These are phyloP conservation scores for Oryza nivara DNA, from an alignment of 176 grass and related monocot species.

Conservation along the genomic window DNA sequence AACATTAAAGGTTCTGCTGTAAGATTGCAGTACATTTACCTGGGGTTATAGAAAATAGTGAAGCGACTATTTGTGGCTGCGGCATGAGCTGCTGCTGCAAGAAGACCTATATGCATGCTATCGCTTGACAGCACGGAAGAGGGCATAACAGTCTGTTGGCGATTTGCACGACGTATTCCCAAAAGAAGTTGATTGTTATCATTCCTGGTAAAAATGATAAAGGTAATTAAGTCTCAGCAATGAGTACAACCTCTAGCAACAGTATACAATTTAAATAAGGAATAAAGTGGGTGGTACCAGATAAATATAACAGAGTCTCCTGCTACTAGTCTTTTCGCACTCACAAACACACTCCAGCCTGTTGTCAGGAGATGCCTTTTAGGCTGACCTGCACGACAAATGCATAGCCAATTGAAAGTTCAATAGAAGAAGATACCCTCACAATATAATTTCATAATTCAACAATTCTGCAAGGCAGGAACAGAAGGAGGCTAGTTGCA, in stretches of 20 bases:
- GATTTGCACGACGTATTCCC: conserved; percentile 87
- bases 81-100: conserved; percentile 95
- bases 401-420: conserved; percentile 24
- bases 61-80: conserved; percentile 95
- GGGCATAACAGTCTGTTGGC: conserved; percentile 86
- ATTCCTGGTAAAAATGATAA: conserved; percentile 59
- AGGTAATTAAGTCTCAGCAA: conserved; percentile 1
- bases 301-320: conserved; percentile 99
- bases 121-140: conserved; percentile 93
- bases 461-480: conserved; percentile 20
- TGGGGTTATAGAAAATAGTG: conserved; percentile 94
- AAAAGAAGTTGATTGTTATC: conserved; percentile 91
- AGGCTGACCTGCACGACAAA: conserved; percentile 76
- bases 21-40: conserved; percentile 46
- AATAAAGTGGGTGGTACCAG: conserved; percentile 54
- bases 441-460: conserved; percentile 6
- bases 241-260: neutral
- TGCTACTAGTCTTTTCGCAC: conserved; percentile 81
- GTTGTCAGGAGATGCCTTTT: conserved; percentile 97
- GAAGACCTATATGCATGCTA: conserved; percentile 99
- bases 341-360: conserved; percentile 97
- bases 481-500: neutral
- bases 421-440: neutral
- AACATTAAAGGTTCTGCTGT: neutral
- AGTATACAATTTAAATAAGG: neutral